Evolutionary conservation across 2,329 filamentous ascomycete genomes (phyloP).

Genomic region (Aureobasidium sp.): DNA sequence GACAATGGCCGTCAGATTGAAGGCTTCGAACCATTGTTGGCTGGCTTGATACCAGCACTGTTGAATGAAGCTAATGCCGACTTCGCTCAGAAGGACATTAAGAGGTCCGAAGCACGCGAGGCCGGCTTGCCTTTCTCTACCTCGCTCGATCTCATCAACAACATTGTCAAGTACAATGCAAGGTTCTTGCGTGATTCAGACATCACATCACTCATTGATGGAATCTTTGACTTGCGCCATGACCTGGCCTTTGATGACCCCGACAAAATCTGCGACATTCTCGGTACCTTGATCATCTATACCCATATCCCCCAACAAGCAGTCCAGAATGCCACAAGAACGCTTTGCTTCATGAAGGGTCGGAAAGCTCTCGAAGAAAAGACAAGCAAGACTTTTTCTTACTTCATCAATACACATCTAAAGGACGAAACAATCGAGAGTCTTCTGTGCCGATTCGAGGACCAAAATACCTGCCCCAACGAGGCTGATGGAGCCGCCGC

Average conservation of each 20-base stretch:
- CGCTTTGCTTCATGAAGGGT: conserved; percentile 1
- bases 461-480: neutral
- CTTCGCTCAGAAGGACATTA: neutral
- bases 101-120: neutral
- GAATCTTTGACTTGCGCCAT: conserved; percentile 1
- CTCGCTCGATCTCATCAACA: conserved; percentile 9
- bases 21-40: conserved; percentile 7
- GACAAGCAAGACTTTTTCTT: conserved; percentile 17
- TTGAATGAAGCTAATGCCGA: neutral
- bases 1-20: conserved; percentile 14
- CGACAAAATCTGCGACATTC: conserved; percentile 1
- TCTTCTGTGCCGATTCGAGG: conserved; percentile 11
- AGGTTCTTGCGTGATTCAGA: conserved; percentile 4
- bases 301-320: conserved; percentile 5
- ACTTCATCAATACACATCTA: conserved; percentile 17
- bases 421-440: conserved; percentile 17
- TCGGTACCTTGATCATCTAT: conserved; percentile 12
- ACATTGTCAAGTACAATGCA: conserved; percentile 14
- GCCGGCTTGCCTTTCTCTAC: neutral
- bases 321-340: neutral
- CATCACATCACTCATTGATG: conserved; percentile 1
- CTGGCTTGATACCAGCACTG: neutral
- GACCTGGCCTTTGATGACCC: neutral
- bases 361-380: conserved; percentile 12
- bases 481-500: conserved; percentile 4